These are phyloP conservation scores for Lipomyces orientalis DNA, from an alignment of 805 yeast species.

Conservation along the genomic window DNA sequence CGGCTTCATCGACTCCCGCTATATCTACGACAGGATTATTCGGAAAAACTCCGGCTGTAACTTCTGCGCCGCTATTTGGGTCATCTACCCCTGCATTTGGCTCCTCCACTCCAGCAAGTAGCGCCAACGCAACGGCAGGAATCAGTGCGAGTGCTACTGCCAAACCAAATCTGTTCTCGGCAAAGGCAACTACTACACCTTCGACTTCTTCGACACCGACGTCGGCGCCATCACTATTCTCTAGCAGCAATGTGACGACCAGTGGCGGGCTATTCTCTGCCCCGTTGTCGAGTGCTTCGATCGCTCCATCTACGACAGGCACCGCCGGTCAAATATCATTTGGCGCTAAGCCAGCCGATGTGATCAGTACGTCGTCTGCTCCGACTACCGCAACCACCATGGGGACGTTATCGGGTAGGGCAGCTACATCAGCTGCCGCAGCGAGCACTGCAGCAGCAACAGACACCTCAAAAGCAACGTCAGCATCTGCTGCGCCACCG, in stretches of 20 bases:
- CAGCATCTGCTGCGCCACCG: slow-evolving; percentile 42
- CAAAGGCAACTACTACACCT: not conserved
- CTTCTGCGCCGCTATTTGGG: slow-evolving; percentile 13
- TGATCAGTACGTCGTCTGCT: slow-evolving; percentile 14
- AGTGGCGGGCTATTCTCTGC: not conserved
- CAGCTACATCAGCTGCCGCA: slow-evolving; percentile 13
- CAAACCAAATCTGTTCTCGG: not conserved
- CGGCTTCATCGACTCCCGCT: slow-evolving; percentile 10
- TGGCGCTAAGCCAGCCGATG: slow-evolving; percentile 6
- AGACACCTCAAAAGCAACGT: slow-evolving; percentile 29
- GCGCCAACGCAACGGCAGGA: slow-evolving; percentile 10
- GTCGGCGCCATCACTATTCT: slow-evolving; percentile 22
- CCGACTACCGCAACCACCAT: slow-evolving; percentile 11
- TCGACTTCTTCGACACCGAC: slow-evolving; percentile 13
- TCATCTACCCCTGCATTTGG: slow-evolving; percentile 7
- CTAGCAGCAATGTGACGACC: not conserved
- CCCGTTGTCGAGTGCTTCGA: not conserved
- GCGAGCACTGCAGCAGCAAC: slow-evolving; percentile 13
- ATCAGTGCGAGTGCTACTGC: slow-evolving; percentile 22
- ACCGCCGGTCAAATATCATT: slow-evolving; percentile 1
- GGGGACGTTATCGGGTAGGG: not conserved
- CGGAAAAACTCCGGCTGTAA: slow-evolving; percentile 30
- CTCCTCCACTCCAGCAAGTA: not conserved
- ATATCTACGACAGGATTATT: slow-evolving; percentile 23
- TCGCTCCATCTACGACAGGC: slow-evolving; percentile 3